phyloP scores from a whole-genome alignment of 441 rosid genomes.

The Rhodomyrtus psidioides region DNA sequence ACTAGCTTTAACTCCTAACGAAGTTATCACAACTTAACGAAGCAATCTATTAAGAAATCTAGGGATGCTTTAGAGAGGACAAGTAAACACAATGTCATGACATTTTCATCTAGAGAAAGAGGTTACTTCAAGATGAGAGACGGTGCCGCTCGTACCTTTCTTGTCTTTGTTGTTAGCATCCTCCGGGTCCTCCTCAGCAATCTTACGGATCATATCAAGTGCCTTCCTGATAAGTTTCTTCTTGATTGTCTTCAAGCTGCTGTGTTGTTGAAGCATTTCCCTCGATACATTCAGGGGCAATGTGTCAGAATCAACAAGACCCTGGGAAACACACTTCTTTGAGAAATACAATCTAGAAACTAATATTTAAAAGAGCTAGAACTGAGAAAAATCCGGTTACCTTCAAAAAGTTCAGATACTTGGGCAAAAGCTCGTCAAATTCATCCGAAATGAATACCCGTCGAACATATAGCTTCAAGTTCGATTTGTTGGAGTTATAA shows the following conservation, averaged over 20 bases:
- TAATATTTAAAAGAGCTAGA: background rate
- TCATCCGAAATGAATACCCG: slow-evolving; percentile 94
- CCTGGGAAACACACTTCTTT: slow-evolving; percentile 37
- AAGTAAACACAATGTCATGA: background rate
- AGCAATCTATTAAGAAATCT: background rate
- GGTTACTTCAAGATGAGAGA: background rate
- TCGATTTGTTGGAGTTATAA: slow-evolving; percentile 72
- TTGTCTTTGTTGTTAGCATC: slow-evolving; percentile 64
- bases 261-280: slow-evolving; percentile 96
- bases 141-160: slow-evolving; percentile 32
- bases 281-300: slow-evolving; percentile 85
- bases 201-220: slow-evolving; percentile 85
- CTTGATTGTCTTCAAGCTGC: slow-evolving; percentile 91
- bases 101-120: background rate
- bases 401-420: slow-evolving; percentile 84
- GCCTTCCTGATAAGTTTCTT: slow-evolving; percentile 94
- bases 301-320: slow-evolving; percentile 95
- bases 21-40: background rate
- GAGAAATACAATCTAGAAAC: background rate
- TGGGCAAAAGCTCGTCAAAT: slow-evolving; percentile 90
- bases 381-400: slow-evolving; percentile 16
- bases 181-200: slow-evolving; percentile 93
- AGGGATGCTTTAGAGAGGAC: background rate
- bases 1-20: background rate
- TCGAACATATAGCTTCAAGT: slow-evolving; percentile 86